Percentiles rank a stretch among this genome's conserved stretches.
phyloP scores from a whole-genome alignment of 257 asterid genomes.

The Scutellaria minor region DNA sequence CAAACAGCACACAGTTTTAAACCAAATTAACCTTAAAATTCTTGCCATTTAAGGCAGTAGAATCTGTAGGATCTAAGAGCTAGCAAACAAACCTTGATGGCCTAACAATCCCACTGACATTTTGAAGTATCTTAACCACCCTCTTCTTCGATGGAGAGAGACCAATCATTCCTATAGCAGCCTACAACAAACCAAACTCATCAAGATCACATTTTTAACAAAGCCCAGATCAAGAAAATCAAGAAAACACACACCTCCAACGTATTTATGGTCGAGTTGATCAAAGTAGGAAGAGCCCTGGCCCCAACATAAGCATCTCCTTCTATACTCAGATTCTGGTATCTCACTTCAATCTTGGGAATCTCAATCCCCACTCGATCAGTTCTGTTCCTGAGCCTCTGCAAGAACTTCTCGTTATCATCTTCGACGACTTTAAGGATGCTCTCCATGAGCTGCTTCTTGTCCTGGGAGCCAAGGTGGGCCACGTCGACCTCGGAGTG shows the following conservation, averaged over 20 bases:
- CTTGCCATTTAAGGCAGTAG: not conserved
- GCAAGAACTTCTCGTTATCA: conserved; percentile 70
- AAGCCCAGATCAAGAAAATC: not conserved
- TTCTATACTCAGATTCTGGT: conserved; percentile 63
- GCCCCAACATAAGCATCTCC: conserved; percentile 86
- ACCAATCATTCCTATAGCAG: conserved; percentile 58
- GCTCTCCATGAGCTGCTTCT: conserved; percentile 66
- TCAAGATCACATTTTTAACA: not conserved
- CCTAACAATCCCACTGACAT: conserved; percentile 71
- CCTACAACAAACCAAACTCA: conserved; percentile 37
- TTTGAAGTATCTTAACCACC: conserved; percentile 66
- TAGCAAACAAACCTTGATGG: conserved; percentile 70
- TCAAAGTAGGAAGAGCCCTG: conserved; percentile 89
- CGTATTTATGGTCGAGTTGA: conserved; percentile 72
- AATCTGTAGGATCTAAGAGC: not conserved
- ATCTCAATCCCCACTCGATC: conserved; percentile 92
- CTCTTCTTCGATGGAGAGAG: conserved; percentile 76
- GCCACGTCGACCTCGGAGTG: conserved; percentile 64
- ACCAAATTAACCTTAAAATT: not conserved
- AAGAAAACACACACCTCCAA: conserved; percentile 61
- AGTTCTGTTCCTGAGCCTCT: conserved; percentile 67
- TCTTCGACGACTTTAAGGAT: conserved; percentile 74
- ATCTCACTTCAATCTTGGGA: conserved; percentile 85
- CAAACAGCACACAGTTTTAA: not conserved
- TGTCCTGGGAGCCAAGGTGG: conserved; percentile 63